phyloP scores from a whole-genome alignment of 2,329 filamentous ascomycete genomes.

The Fusarium miscanthi region DNA sequence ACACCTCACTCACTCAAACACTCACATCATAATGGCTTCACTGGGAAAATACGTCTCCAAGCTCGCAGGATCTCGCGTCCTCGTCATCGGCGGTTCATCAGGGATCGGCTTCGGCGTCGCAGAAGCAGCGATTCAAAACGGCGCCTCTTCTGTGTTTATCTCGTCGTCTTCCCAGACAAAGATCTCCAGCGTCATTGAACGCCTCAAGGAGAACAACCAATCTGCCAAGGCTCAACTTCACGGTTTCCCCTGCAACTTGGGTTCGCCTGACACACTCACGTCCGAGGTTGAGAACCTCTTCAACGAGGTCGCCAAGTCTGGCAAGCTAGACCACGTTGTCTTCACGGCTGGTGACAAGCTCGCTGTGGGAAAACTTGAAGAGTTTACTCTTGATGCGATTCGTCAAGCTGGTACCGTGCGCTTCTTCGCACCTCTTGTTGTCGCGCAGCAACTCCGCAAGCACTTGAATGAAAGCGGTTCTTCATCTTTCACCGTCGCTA shows the following conservation, averaged over 20 bases:
- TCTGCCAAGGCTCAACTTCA: slow-evolving; percentile 28
- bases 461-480: slow-evolving; percentile 20
- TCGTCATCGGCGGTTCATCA: slow-evolving; percentile 39
- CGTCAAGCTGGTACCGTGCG: slow-evolving; percentile 33
- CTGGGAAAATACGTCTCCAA: slow-evolving; percentile 34
- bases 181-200: slow-evolving; percentile 21
- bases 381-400: slow-evolving; percentile 20
- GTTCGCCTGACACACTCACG: slow-evolving; percentile 17
- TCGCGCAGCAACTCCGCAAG: slow-evolving; percentile 35
- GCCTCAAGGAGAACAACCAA: slow-evolving; percentile 23
- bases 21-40: slow-evolving; percentile 22
- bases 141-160: slow-evolving; percentile 29
- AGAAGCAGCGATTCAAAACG: slow-evolving; percentile 31
- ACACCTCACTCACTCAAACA: neutral
- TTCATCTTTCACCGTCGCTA: slow-evolving; percentile 36
- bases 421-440: slow-evolving; percentile 31
- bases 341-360: slow-evolving; percentile 35
- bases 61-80: slow-evolving; percentile 36
- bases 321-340: slow-evolving; percentile 35
- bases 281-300: slow-evolving; percentile 28
- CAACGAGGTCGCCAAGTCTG: slow-evolving; percentile 20
- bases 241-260: slow-evolving; percentile 33
- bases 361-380: slow-evolving; percentile 25
- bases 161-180: slow-evolving; percentile 26
- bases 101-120: slow-evolving; percentile 40